These are phyloP conservation scores for Nematodospora anomalae DNA, from an alignment of 1,139 yeast genomes.

Conservation along the genomic window DNA sequence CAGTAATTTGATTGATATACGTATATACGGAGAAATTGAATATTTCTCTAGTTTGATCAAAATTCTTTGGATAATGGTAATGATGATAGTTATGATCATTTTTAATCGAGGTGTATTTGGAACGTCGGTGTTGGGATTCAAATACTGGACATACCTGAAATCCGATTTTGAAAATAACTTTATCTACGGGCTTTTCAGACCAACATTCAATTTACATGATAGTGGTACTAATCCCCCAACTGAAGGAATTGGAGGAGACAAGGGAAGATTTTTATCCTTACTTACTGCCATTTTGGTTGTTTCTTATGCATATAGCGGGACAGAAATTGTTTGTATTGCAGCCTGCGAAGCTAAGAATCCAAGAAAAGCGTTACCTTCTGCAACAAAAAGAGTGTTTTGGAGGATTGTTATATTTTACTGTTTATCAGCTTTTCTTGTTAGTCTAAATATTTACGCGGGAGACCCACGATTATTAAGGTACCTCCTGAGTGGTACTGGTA, in stretches of 20 bases:
- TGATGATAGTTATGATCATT: slow-evolving; percentile 65
- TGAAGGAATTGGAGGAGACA: slow-evolving; percentile 59
- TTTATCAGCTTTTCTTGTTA: slow-evolving; percentile 68
- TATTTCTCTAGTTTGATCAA: slow-evolving; percentile 62
- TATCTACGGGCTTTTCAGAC: slow-evolving; percentile 72
- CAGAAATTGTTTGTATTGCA: slow-evolving; percentile 80
- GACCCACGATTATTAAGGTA: slow-evolving; percentile 68
- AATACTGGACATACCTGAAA: slow-evolving; percentile 58
- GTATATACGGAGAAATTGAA: slow-evolving; percentile 76
- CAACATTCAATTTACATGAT: slow-evolving; percentile 60
- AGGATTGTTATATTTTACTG: slow-evolving; percentile 69
- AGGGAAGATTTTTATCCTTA: slow-evolving; percentile 66
- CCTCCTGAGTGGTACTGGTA: slow-evolving; percentile 38
- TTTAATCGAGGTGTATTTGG: slow-evolving; percentile 57
- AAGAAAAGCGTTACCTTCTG: slow-evolving; percentile 72
- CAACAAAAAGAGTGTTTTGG: slow-evolving; percentile 73
- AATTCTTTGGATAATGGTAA: slow-evolving; percentile 50
- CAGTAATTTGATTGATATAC: slow-evolving; percentile 63
- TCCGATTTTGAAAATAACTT: slow-evolving; percentile 51
- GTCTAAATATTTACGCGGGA: slow-evolving; percentile 71
- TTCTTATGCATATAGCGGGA: slow-evolving; percentile 74
- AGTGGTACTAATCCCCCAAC: slow-evolving; percentile 43
- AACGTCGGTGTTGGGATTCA: slow-evolving; percentile 54
- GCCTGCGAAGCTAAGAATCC: slow-evolving; percentile 88
- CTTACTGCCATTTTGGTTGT: slow-evolving; percentile 64